phyloP scores from a whole-genome alignment of 495 filamentous ascomycete genomes.

The Tuber melanosporum region DNA sequence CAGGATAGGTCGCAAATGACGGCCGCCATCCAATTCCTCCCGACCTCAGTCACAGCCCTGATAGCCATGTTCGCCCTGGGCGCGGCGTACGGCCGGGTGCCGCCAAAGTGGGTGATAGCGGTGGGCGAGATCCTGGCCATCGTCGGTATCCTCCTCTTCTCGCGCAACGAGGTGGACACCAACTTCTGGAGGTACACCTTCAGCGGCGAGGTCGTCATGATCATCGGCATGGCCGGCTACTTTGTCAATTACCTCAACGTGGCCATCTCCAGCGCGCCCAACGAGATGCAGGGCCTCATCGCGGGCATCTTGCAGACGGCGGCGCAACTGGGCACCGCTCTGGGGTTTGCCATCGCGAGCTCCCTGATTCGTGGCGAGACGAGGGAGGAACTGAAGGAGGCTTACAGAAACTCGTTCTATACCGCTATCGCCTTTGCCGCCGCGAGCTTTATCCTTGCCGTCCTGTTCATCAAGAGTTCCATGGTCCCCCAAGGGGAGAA shows the following conservation, averaged over 20 bases:
- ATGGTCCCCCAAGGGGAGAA: background rate
- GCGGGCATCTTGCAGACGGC: slow-evolving; percentile 19
- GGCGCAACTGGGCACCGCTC: slow-evolving; percentile 19
- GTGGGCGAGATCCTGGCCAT: slow-evolving; percentile 15
- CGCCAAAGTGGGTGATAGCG: slow-evolving; percentile 24
- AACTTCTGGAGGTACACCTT: slow-evolving; percentile 19
- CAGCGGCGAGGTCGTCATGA: slow-evolving; percentile 16
- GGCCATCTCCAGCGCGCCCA: slow-evolving; percentile 20
- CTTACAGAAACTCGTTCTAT: slow-evolving; percentile 21
- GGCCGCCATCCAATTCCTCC: slow-evolving; percentile 21
- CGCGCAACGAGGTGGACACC: slow-evolving; percentile 13
- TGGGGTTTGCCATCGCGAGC: slow-evolving; percentile 20
- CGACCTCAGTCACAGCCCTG: slow-evolving; percentile 7
- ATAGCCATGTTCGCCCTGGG: slow-evolving; percentile 11
- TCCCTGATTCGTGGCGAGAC: slow-evolving; percentile 14
- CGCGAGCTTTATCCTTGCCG: slow-evolving; percentile 8
- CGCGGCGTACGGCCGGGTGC: slow-evolving; percentile 6
- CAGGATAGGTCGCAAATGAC: slow-evolving; percentile 17
- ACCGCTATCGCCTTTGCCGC: slow-evolving; percentile 18
- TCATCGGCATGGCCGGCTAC: slow-evolving; percentile 16
- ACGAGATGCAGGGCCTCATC: slow-evolving; percentile 21
- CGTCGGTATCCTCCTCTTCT: slow-evolving; percentile 16
- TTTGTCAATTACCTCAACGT: slow-evolving; percentile 27
- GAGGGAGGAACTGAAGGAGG: slow-evolving; percentile 8
- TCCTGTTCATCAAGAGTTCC: slow-evolving; percentile 14